Evolutionary conservation across 1,284 basidiomycete species (phyloP), one percentile per base, ranked within the genome.

Genomic region (Ustilago sp.): DNA sequence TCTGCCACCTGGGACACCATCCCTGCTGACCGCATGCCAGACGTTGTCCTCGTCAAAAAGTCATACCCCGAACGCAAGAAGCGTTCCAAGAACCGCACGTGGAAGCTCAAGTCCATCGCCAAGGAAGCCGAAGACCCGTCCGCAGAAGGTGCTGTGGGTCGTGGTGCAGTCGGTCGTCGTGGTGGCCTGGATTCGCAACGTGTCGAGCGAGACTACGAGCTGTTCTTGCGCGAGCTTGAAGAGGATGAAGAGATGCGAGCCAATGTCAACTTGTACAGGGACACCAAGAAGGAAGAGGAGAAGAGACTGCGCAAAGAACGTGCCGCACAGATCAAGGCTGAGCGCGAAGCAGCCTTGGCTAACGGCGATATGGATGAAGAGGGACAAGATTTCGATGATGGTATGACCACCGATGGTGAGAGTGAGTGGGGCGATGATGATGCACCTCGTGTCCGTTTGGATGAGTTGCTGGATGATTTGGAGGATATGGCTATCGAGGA

Each of bases 151-250:
- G 85, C 82, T 9, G 82, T 81, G 6, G 93, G 91, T 17, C 89
- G 93, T 53, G 95, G 95, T 71, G 92, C 95, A 4, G 91, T 97
- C 43, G 95, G 95, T 1, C 89, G 94, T 58, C 90, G 93, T 88
- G 95, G 95, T 45, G 95, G 95, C 50, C 88, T 94, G 59, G 95
- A 98, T 87, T 90, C 92, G 87, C 93, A 91, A 88, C 95, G 95
- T 88, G 94, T 98, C 71, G 95, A 98, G 85, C 91, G 94, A 85
- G 96, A 98, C 85, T 99, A 98, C 86, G 96, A 98, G 88, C 82
- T 94, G 73, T 99, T 99, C 91, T 88, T 99, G 87, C 90, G 93
- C 59, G 95, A 98, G 82, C 87, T 99, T 65, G 96, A 98, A 87
- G 96, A 99, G 87, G 96, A 99, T 88, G 92, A 93, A 58, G 96